phyloP scores from a whole-genome alignment of 1,284 basidiomycete species.

The Phenoliferia sp. region DNA sequence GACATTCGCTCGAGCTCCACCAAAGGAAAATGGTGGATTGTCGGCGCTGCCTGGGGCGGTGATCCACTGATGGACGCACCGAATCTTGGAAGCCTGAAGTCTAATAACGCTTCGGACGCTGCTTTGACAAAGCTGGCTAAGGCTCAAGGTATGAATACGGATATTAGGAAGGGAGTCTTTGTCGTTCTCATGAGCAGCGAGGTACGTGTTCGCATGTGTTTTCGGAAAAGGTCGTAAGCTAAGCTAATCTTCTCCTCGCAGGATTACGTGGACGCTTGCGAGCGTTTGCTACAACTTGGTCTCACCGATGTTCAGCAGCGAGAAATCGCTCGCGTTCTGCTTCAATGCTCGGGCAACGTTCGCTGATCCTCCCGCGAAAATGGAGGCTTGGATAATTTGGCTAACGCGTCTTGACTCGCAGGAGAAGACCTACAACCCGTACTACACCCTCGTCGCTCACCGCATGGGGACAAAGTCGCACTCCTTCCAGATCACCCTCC shows the following conservation, averaged over 20 bases:
- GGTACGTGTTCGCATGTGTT: conserved; percentile 57
- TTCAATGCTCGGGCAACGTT: conserved; percentile 91
- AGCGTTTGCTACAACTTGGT: conserved; percentile 73
- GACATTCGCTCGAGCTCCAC: conserved; percentile 79
- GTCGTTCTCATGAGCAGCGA: conserved; percentile 90
- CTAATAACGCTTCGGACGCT: conserved; percentile 45
- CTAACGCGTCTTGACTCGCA: conserved; percentile 39
- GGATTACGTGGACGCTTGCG: conserved; percentile 93
- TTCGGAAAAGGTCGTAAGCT: neutral
- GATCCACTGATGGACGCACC: conserved; percentile 68
- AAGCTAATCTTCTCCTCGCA: conserved; percentile 38
- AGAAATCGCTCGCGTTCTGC: conserved; percentile 83
- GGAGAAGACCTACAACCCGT: conserved; percentile 93
- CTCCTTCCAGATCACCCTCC: conserved; percentile 83
- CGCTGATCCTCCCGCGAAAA: conserved; percentile 36
- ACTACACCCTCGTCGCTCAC: conserved; percentile 81
- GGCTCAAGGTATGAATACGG: conserved; percentile 98
- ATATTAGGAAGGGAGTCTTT: conserved; percentile 84
- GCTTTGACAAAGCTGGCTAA: conserved; percentile 71
- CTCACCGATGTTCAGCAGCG: conserved; percentile 87
- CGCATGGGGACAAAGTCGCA: conserved; percentile 49
- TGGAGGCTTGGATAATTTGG: too few species aligned
- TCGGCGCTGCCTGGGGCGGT: conserved; percentile 93
- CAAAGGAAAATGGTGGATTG: conserved; percentile 97
- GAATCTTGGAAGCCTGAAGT: conserved; percentile 22